Percentiles rank a stretch among this genome's conserved stretches.
phyloP scores from a whole-genome alignment of 306 rosid species.

The Pterocarpus santalinus region DNA sequence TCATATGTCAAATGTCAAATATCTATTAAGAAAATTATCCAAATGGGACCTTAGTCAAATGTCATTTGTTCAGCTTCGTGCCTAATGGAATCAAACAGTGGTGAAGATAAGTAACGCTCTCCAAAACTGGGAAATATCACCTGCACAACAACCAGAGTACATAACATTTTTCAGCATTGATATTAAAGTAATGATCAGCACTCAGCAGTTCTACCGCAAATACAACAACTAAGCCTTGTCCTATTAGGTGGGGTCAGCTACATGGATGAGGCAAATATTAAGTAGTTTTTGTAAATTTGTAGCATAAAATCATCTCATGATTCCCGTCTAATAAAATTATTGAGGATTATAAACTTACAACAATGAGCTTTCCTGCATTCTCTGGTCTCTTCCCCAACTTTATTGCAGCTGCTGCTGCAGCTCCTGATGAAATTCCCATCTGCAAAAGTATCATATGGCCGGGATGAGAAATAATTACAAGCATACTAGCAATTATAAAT shows the following conservation, averaged over 20 bases:
- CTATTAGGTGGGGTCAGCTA: too few species aligned
- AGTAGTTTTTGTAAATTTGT: background rate
- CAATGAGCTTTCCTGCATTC: slow-evolving; percentile 81
- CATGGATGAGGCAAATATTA: too few species aligned
- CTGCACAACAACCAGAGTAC: slow-evolving; percentile 47
- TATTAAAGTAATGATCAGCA: background rate
- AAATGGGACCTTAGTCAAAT: slow-evolving; percentile 42
- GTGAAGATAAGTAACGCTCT: slow-evolving; percentile 69
- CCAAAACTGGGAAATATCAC: slow-evolving; percentile 72
- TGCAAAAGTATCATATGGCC: slow-evolving; percentile 43
- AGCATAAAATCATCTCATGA: background rate
- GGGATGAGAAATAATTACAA: background rate
- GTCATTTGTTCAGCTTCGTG: slow-evolving; percentile 72
- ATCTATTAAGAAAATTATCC: background rate
- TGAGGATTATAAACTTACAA: slow-evolving; percentile 53
- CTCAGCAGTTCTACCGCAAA: background rate
- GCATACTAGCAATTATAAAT: background rate
- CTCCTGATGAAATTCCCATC: slow-evolving; percentile 92
- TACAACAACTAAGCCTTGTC: background rate
- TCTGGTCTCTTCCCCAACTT: slow-evolving; percentile 76
- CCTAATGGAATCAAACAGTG: slow-evolving; percentile 66
- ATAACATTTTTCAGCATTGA: background rate
- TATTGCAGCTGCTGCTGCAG: slow-evolving; percentile 80
- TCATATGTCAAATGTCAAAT: too few species aligned
- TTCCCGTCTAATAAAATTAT: background rate